Conservation (phyloP, 2,329 filamentous ascomycete genomes). For the Cercospora canescens region DNA sequence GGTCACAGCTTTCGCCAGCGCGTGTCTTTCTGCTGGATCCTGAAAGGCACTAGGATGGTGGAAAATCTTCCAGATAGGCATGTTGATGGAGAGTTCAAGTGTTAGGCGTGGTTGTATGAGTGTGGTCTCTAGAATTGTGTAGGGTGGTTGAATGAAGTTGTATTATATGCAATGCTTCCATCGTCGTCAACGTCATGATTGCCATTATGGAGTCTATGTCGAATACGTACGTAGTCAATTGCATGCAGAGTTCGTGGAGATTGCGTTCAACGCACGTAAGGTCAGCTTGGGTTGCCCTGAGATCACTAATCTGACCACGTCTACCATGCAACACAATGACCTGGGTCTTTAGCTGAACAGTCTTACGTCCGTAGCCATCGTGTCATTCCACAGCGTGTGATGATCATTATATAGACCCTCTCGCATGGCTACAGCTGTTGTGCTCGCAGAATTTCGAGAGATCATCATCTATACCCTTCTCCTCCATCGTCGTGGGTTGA, state of each 20-base stretch:
- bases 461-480: too few species aligned
- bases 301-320: neutral
- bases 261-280: neutral
- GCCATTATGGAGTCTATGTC: neutral
- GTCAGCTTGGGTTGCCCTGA: neutral
- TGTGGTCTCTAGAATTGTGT: neutral
- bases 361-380: neutral
- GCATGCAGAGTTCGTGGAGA: neutral
- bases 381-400: neutral
- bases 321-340: neutral
- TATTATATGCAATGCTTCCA: too few species aligned
- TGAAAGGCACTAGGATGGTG: neutral
- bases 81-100: neutral
- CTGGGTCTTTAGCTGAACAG: neutral
- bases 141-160: neutral
- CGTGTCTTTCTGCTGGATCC: neutral
- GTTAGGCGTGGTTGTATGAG: neutral
- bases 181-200: too few species aligned
- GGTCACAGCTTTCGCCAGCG: neutral
- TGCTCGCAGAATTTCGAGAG: too few species aligned
- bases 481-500: neutral
- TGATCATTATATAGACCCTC: too few species aligned
- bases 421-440: too few species aligned
- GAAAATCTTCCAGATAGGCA: neutral
- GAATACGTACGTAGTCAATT: neutral